These are phyloP conservation scores for Chlorella sp. DNA, from an alignment of 139 green algal species.

Conservation along the genomic window DNA sequence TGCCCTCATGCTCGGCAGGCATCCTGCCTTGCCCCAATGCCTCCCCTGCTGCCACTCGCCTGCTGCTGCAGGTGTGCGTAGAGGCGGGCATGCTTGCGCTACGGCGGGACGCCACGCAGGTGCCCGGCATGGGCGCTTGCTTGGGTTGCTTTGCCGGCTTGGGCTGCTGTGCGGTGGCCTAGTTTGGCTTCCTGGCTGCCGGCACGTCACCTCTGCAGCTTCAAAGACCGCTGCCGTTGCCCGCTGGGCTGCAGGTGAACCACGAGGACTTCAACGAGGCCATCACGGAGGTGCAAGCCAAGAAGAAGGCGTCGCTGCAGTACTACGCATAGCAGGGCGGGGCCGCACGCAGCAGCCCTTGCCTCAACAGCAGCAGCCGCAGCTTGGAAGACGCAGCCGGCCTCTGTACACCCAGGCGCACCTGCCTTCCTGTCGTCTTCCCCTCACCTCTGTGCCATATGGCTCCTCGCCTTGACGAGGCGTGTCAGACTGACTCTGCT, in stretches of 20 bases:
- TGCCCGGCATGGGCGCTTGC: background rate
- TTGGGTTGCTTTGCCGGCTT: background rate
- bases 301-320: conserved; percentile 98
- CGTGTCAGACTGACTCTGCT: too few relatives aligned
- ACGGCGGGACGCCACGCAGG: conserved; percentile 83
- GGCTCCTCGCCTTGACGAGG: too few relatives aligned
- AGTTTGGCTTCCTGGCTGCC: background rate
- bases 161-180: background rate
- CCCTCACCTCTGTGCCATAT: too few relatives aligned
- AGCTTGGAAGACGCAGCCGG: too few relatives aligned
- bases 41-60: too few relatives aligned
- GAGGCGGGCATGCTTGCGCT: conserved; percentile 99
- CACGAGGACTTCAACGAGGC: conserved; percentile 99
- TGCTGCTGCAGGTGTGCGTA: conserved; percentile 90
- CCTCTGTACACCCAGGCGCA: too few relatives aligned
- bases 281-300: conserved; percentile 97
- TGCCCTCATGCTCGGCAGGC: background rate
- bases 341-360: background rate
- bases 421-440: too few relatives aligned
- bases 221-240: background rate
- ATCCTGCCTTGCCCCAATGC: background rate
- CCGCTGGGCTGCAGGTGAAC: conserved; percentile 68
- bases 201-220: too few relatives aligned
- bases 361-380: too few relatives aligned
- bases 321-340: conserved; percentile 82